Evolutionary conservation across 208 protist genomes (phyloP).

Genomic region (Wallacemonas collosoma): DNA sequence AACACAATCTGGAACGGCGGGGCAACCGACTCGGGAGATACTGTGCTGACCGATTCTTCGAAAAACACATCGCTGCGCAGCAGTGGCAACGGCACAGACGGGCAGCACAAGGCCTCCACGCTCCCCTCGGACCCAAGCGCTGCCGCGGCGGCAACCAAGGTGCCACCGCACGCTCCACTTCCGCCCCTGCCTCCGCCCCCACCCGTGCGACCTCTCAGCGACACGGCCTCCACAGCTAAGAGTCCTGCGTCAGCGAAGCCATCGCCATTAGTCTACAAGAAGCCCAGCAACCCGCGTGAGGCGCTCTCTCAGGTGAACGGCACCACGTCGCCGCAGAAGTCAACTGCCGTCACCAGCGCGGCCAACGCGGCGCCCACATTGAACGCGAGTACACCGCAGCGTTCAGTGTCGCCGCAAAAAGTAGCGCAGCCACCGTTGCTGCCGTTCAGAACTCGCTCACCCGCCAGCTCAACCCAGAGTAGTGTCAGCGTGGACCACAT

Average conservation of each 20-base stretch:
- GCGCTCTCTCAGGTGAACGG: neutral
- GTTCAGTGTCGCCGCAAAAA: constrained; percentile 3
- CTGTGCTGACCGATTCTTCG: neutral
- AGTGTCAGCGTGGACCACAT: constrained; percentile 5
- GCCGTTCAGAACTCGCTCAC: neutral
- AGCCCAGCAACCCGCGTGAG: constrained; percentile 14
- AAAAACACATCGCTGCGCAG: neutral
- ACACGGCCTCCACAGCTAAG: neutral
- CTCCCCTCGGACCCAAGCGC: neutral
- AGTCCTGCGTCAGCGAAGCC: neutral
- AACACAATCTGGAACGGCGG: neutral
- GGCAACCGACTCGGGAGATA: neutral
- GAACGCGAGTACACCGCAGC: neutral
- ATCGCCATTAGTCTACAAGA: constrained; percentile 14
- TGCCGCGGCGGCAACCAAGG: constrained; percentile 13
- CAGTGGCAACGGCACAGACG: neutral
- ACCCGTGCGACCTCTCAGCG: neutral
- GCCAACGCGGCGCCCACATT: neutral
- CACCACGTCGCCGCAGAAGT: neutral
- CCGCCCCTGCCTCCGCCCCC: neutral
- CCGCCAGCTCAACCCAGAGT: neutral
- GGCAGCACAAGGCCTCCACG: constrained; percentile 4
- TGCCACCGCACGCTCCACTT: constrained; percentile 8
- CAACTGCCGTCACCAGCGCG: neutral
- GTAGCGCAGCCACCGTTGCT: constrained; percentile 2